Conservation (phyloP, 2,329 filamentous ascomycete genomes). For the Periconia sp. region DNA sequence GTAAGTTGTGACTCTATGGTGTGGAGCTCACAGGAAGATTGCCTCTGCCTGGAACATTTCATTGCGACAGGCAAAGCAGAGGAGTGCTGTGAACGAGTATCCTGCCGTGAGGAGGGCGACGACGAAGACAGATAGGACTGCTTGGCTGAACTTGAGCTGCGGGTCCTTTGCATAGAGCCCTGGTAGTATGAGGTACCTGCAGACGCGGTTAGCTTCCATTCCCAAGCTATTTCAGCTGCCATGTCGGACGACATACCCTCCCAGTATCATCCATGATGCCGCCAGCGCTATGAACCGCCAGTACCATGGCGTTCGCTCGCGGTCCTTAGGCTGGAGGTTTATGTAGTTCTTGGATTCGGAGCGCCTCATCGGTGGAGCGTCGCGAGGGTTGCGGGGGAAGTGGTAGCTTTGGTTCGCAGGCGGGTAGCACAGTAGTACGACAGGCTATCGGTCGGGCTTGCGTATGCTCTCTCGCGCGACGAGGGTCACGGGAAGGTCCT, state of each 20-base stretch:
- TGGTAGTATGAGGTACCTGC: slow-evolving; percentile 57
- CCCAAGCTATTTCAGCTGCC: slow-evolving; percentile 2
- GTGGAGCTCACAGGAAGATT: slow-evolving; percentile 50
- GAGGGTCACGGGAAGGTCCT: too few relatives aligned
- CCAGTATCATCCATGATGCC: slow-evolving; percentile 56
- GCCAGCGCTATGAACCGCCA: slow-evolving; percentile 53
- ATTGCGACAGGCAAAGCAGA: slow-evolving; percentile 55
- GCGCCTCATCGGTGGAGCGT: slow-evolving; percentile 35
- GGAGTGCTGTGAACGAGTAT: slow-evolving; percentile 55
- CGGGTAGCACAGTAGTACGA: too few relatives aligned
- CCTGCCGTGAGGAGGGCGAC: slow-evolving; percentile 55
- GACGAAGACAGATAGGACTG: slow-evolving; percentile 52
- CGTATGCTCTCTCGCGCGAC: too few relatives aligned
- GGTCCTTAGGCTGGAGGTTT: slow-evolving; percentile 32
- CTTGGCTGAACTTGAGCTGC: slow-evolving; percentile 48
- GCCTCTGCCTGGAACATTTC: slow-evolving; percentile 55
- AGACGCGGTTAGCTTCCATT: slow-evolving; percentile 19
- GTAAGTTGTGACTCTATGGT: neutral
- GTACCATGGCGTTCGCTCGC: slow-evolving; percentile 50
- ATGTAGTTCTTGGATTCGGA: slow-evolving; percentile 36
- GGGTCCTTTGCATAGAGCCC: slow-evolving; percentile 51
- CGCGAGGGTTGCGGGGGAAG: slow-evolving; percentile 1
- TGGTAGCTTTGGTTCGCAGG: neutral
- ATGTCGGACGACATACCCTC: slow-evolving; percentile 48
- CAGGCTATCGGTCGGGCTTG: too few relatives aligned